A percentile compares a stretch with the other conserved stretches of the same genome.
Conservation (phyloP, 2,329 filamentous ascomycete genomes). For the Eutypella sp. region DNA sequence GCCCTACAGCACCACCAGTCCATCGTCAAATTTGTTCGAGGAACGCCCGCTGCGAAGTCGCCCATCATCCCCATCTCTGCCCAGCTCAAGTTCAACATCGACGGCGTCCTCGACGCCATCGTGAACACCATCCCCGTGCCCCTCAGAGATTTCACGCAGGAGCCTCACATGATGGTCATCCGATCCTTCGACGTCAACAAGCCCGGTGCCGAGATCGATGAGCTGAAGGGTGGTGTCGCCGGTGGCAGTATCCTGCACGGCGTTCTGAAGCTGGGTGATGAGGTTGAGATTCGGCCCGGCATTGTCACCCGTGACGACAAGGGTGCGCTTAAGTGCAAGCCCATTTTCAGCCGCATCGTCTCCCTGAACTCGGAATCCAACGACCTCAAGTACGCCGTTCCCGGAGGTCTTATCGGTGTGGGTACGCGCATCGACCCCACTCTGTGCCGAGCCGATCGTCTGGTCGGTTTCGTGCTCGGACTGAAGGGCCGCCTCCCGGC, state of each 20-base stretch:
- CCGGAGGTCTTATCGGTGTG: constrained; percentile 95
- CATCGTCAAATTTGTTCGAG: constrained; percentile 96
- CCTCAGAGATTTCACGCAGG: constrained; percentile 80
- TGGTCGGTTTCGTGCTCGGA: constrained; percentile 95
- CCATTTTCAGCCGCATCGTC: constrained; percentile 93
- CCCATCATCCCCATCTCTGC: constrained; percentile 96
- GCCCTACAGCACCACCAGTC: constrained; percentile 93
- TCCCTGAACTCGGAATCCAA: constrained; percentile 97
- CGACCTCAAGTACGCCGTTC: constrained; percentile 96
- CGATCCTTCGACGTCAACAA: constrained; percentile 99
- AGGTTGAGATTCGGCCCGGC: constrained; percentile 98
- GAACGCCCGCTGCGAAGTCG: constrained; percentile 89
- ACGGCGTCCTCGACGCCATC: constrained; percentile 93
- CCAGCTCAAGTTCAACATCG: constrained; percentile 99
- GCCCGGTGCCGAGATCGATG: constrained; percentile 96
- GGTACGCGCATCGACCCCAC: constrained; percentile 97
- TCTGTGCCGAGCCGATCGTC: constrained; percentile 95
- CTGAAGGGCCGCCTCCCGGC: constrained; percentile 89
- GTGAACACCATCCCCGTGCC: constrained; percentile 94
- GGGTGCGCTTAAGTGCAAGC: constrained; percentile 91
- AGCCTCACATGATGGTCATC: constrained; percentile 98
- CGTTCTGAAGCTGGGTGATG: constrained; percentile 93
- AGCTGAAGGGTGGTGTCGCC: constrained; percentile 96
- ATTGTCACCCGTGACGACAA: constrained; percentile 93
- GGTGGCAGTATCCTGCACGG: constrained; percentile 95